Evolutionary conservation across 1,139 yeast species (phyloP).

Genomic region (Saccharomyces hybrid): DNA sequence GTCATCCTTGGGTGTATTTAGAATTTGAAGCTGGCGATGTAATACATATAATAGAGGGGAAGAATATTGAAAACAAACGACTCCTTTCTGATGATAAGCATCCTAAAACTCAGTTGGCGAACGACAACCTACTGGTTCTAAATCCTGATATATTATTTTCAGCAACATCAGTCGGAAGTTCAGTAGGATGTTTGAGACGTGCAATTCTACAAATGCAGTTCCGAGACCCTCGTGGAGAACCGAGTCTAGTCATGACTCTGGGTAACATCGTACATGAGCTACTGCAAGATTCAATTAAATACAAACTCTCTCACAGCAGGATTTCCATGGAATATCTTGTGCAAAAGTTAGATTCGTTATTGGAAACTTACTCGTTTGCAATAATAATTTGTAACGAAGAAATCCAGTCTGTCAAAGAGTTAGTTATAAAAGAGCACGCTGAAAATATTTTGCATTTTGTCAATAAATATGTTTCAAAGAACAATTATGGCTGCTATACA

Average conservation of each 20-base stretch:
- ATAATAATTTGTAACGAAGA: slow-evolving; percentile 53
- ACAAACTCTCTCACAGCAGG: slow-evolving; percentile 31
- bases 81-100: slow-evolving; percentile 26
- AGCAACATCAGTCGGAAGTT: slow-evolving; percentile 75
- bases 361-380: slow-evolving; percentile 39
- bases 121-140: slow-evolving; percentile 58
- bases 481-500: slow-evolving; percentile 23
- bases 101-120: slow-evolving; percentile 44
- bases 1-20: slow-evolving; percentile 44
- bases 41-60: slow-evolving; percentile 47
- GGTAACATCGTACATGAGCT: slow-evolving; percentile 78
- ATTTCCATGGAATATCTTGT: slow-evolving; percentile 39
- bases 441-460: slow-evolving; percentile 63
- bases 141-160: slow-evolving; percentile 78
- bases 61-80: slow-evolving; percentile 32
- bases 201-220: slow-evolving; percentile 54
- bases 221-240: slow-evolving; percentile 44
- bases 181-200: slow-evolving; percentile 63
- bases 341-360: slow-evolving; percentile 38
- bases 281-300: slow-evolving; percentile 57
- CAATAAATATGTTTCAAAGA: slow-evolving; percentile 34
- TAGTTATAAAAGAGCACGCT: slow-evolving; percentile 42
- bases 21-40: slow-evolving; percentile 44
- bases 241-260: slow-evolving; percentile 52
- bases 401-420: slow-evolving; percentile 39